These are phyloP conservation scores for Candida hungchunana DNA, from an alignment of 805 yeast species.

Conservation along the genomic window DNA sequence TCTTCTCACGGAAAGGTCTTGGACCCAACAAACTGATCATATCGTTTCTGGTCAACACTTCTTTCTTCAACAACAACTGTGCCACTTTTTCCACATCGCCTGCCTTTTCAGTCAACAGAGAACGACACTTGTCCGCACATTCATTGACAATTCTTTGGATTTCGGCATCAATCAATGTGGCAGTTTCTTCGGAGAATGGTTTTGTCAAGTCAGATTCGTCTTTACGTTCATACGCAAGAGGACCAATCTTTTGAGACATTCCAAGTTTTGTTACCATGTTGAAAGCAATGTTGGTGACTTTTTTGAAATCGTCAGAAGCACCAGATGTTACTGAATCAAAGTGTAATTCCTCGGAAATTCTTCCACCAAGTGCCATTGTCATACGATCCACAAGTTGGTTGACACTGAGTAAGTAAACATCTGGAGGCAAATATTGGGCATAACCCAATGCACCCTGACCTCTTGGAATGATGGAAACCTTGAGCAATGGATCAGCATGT, in stretches of 20 bases:
- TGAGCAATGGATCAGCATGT: slow-evolving; percentile 87
- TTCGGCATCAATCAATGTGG: slow-evolving; percentile 75
- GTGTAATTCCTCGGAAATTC: slow-evolving; percentile 93
- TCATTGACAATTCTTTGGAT: slow-evolving; percentile 72
- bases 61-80: slow-evolving; percentile 77
- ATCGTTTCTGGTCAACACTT: slow-evolving; percentile 89
- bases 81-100: slow-evolving; percentile 82
- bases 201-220: slow-evolving; percentile 68
- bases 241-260: slow-evolving; percentile 86
- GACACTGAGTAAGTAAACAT: slow-evolving; percentile 71
- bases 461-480: slow-evolving; percentile 94
- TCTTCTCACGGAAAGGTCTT: slow-evolving; percentile 86
- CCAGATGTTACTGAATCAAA: slow-evolving; percentile 93
- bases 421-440: slow-evolving; percentile 96
- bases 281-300: slow-evolving; percentile 90
- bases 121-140: slow-evolving; percentile 67
- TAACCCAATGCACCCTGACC: slow-evolving; percentile 97
- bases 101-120: slow-evolving; percentile 64
- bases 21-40: slow-evolving; percentile 86
- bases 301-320: slow-evolving; percentile 94
- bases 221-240: slow-evolving; percentile 62
- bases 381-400: slow-evolving; percentile 82
- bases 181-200: slow-evolving; percentile 88
- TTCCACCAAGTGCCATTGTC: slow-evolving; percentile 97
- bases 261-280: slow-evolving; percentile 92